phyloP scores from a whole-genome alignment of 768 basidiomycete species.

The Leccinum rimulosum region DNA sequence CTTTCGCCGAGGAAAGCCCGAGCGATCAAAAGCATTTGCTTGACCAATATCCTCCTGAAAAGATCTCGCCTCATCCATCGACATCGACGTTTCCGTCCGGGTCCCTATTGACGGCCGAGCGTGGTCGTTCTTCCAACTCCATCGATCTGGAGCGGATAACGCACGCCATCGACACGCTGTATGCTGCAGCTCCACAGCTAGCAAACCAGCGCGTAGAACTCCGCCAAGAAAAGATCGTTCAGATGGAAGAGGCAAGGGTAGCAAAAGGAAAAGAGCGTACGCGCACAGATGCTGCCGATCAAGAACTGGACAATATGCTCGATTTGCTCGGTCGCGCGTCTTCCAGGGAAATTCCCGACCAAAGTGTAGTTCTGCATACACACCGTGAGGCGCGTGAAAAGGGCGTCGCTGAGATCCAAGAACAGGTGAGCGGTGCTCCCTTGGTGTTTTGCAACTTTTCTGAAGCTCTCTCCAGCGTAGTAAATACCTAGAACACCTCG shows the following conservation, averaged over 20 bases:
- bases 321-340: conserved; percentile 71
- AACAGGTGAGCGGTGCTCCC: conserved; percentile 49
- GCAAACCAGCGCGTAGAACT: conserved; percentile 93
- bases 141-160: conserved; percentile 84
- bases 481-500: conserved; percentile 72
- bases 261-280: conserved; percentile 50
- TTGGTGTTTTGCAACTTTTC: conserved; percentile 1
- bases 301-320: conserved; percentile 69
- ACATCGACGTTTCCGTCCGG: background rate
- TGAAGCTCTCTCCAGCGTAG: conserved; percentile 48
- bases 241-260: conserved; percentile 70
- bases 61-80: conserved; percentile 9
- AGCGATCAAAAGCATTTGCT: conserved; percentile 9
- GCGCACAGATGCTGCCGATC: conserved; percentile 27
- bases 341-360: conserved; percentile 61
- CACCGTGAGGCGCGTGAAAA: conserved; percentile 57
- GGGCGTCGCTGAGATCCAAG: conserved; percentile 52
- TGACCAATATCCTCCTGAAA: conserved; percentile 23
- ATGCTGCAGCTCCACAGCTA: conserved; percentile 82
- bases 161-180: conserved; percentile 86
- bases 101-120: background rate
- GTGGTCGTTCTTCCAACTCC: conserved; percentile 35
- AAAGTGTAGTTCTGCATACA: conserved; percentile 66
- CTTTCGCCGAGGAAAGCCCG: conserved; percentile 7
- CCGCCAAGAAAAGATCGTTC: conserved; percentile 61